phyloP scores from a whole-genome alignment of 495 filamentous ascomycete genomes.

The Aspergillus affinis region DNA sequence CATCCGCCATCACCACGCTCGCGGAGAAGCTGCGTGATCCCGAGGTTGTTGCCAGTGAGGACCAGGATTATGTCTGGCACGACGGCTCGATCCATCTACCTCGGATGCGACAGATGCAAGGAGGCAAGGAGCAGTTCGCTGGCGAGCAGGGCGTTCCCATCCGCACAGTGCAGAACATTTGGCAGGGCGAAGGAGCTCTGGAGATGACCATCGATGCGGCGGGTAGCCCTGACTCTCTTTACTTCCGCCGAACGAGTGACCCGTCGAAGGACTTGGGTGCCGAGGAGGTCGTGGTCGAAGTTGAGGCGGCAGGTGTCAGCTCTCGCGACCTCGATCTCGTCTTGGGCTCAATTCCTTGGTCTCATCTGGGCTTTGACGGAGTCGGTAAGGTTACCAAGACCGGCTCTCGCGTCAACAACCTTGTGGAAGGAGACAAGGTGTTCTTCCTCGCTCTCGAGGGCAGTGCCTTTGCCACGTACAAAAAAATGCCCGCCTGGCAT shows the following conservation, averaged over 20 bases:
- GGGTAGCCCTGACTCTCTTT: neutral
- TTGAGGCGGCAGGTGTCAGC: constrained; percentile 43
- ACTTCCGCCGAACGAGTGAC: neutral
- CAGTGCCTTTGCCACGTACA: neutral
- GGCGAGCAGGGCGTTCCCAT: neutral
- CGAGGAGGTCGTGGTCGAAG: constrained; percentile 2
- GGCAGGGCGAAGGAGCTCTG: neutral
- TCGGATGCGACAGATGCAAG: neutral
- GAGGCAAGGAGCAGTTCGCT: neutral
- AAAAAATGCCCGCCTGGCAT: neutral
- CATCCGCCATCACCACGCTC: neutral
- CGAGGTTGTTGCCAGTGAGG: neutral
- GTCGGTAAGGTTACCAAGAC: constrained; percentile 21
- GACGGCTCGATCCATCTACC: neutral
- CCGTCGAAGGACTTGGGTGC: neutral
- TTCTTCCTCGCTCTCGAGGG: neutral
- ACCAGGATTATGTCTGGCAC: neutral
- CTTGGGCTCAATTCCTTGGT: constrained; percentile 41
- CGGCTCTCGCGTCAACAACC: constrained; percentile 3
- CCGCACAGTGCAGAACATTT: neutral
- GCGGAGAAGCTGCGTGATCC: neutral
- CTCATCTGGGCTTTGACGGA: constrained; percentile 14
- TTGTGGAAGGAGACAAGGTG: constrained; percentile 10
- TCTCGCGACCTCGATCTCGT: constrained; percentile 52
- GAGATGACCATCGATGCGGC: neutral